phyloP scores from a whole-genome alignment of 202 grass and related monocot species.

The Brachypodium distachyon region DNA sequence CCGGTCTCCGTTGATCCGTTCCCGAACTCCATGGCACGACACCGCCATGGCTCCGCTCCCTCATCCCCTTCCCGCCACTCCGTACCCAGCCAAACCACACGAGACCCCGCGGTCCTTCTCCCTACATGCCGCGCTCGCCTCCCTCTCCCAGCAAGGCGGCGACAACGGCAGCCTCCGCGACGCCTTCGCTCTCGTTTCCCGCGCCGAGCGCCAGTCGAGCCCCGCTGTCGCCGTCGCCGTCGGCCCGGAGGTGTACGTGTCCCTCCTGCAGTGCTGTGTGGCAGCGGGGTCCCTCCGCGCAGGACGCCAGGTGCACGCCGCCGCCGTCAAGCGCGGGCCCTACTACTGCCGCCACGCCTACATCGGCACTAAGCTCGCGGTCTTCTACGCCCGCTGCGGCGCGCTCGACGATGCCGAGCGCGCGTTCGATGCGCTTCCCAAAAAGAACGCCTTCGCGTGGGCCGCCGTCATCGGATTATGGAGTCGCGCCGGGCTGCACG shows the following conservation, averaged over 20 bases:
- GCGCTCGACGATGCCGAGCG: slow-evolving; percentile 39
- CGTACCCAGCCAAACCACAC: slow-evolving; percentile 11
- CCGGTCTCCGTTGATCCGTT: no score
- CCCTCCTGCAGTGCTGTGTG: slow-evolving; percentile 44
- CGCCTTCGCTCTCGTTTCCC: slow-evolving; percentile 26
- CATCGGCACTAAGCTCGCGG: slow-evolving; percentile 35
- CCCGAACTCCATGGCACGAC: neutral
- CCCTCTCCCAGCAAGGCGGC: slow-evolving; percentile 17
- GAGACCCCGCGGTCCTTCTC: neutral
- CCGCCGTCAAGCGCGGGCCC: slow-evolving; percentile 31
- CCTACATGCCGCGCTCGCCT: slow-evolving; percentile 7
- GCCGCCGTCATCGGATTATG: slow-evolving; percentile 54
- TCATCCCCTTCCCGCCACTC: slow-evolving; percentile 22
- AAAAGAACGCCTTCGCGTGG: slow-evolving; percentile 54
- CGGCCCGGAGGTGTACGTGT: slow-evolving; percentile 33
- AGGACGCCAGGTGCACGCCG: slow-evolving; percentile 35
- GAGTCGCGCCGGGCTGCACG: slow-evolving; percentile 26
- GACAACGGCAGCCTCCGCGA: slow-evolving; percentile 6
- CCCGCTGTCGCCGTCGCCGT: neutral
- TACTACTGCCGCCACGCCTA: slow-evolving; percentile 40
- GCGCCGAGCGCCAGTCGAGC: slow-evolving; percentile 17
- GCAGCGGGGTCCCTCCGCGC: neutral
- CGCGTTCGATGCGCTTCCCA: slow-evolving; percentile 28
- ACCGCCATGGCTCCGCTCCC: slow-evolving; percentile 29
- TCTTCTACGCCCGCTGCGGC: slow-evolving; percentile 42